Evolutionary conservation across 805 yeast genomes (phyloP).

Genomic region (Barnettozyma vustinii): DNA sequence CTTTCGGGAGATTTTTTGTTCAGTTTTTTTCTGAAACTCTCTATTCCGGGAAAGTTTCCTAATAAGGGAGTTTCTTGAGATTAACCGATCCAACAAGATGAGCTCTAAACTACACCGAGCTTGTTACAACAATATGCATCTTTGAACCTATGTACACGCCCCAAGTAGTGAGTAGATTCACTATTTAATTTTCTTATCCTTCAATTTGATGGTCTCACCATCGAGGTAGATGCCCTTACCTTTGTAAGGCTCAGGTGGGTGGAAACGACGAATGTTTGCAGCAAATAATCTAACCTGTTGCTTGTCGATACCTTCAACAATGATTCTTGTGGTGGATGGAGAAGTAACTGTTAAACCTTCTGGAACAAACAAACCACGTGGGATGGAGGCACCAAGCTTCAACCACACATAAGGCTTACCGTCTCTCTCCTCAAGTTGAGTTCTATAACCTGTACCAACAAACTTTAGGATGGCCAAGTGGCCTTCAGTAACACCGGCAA

Average conservation of each 20-base stretch:
- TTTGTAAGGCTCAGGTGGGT: conserved; percentile 97
- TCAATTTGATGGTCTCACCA: conserved; percentile 84
- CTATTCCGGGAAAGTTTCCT: not conserved
- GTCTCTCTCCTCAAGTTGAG: conserved; percentile 55
- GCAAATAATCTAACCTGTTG: conserved; percentile 87
- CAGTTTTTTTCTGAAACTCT: not conserved
- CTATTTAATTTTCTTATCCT: conserved; percentile 90
- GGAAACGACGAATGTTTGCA: conserved; percentile 76
- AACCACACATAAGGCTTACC: conserved; percentile 54
- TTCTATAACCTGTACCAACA: conserved; percentile 97
- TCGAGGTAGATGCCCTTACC: conserved; percentile 96
- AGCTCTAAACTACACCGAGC: not conserved
- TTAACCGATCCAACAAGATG: not conserved
- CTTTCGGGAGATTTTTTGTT: not conserved
- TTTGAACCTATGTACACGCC: not conserved
- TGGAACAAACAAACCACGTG: conserved; percentile 74
- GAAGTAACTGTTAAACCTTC: conserved; percentile 64
- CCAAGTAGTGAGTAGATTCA: not conserved
- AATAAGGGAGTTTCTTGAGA: not conserved
- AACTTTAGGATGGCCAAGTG: conserved; percentile 82
- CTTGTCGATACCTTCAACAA: conserved; percentile 83
- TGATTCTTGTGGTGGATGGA: conserved; percentile 81
- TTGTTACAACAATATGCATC: not conserved
- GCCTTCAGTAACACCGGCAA: conserved; percentile 89
- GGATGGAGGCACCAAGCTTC: conserved; percentile 84